Percentiles rank a stretch among this genome's conserved stretches.
Conservation (phyloP, 2,329 filamentous ascomycete species). For the Diaporthe ampelina region DNA sequence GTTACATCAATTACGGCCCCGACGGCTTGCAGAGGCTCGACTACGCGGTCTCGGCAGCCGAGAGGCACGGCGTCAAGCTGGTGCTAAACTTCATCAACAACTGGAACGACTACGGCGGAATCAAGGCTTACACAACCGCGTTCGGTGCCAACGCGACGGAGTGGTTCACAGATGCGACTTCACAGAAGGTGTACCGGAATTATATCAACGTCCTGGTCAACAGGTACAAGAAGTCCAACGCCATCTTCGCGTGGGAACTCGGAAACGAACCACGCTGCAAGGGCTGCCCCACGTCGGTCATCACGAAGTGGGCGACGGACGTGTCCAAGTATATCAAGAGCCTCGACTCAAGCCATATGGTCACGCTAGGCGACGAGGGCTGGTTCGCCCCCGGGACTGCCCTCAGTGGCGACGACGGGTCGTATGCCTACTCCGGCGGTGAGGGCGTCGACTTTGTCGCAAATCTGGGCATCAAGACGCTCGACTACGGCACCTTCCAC, state of each 20-base stretch:
- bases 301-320: constrained; percentile 70
- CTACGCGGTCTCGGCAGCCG: constrained; percentile 72
- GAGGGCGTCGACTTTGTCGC: constrained; percentile 68
- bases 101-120: constrained; percentile 78
- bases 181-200: constrained; percentile 65
- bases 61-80: constrained; percentile 71
- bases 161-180: constrained; percentile 66
- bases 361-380: constrained; percentile 71
- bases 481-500: constrained; percentile 65
- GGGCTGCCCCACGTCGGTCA: constrained; percentile 68
- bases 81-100: constrained; percentile 79
- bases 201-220: constrained; percentile 62
- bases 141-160: constrained; percentile 65
- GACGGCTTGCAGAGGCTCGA: constrained; percentile 76
- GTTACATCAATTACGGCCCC: constrained; percentile 73
- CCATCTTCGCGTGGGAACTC: constrained; percentile 67
- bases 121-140: constrained; percentile 68
- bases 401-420: constrained; percentile 46
- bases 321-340: constrained; percentile 73
- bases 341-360: constrained; percentile 72
- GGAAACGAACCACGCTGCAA: constrained; percentile 72
- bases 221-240: constrained; percentile 59
- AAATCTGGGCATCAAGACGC: constrained; percentile 63
- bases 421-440: constrained; percentile 64
- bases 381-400: constrained; percentile 47